Conservation (phyloP, 495 filamentous ascomycete genomes). For the Chlorociboria aeruginascens region DNA sequence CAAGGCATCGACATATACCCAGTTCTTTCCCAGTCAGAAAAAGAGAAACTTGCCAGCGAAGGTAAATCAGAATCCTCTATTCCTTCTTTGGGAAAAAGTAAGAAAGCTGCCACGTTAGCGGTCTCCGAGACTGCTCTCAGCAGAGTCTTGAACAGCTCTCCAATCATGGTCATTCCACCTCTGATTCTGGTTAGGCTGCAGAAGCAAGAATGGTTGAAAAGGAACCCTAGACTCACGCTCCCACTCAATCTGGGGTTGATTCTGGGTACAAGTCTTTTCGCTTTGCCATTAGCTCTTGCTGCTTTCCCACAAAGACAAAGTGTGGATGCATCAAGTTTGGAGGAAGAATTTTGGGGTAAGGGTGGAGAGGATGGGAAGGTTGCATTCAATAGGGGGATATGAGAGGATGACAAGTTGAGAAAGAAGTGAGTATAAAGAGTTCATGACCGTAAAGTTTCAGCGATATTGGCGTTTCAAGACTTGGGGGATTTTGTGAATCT, state of each 20-base stretch:
- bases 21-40: conserved; percentile 45
- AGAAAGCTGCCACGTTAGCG: conserved; percentile 74
- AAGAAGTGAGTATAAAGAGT: no score
- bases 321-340: conserved; percentile 57
- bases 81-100: conserved; percentile 67
- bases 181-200: conserved; percentile 75
- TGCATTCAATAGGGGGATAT: conserved; percentile 88
- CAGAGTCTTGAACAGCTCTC: conserved; percentile 83
- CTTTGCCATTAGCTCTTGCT: conserved; percentile 73
- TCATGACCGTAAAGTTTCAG: no score
- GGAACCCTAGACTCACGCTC: conserved; percentile 55
- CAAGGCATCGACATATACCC: conserved; percentile 92
- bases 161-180: conserved; percentile 92
- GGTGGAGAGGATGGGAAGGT: conserved; percentile 68
- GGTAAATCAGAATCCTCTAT: conserved; percentile 46
- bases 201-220: conserved; percentile 59
- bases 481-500: no score
- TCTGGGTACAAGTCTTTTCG: conserved; percentile 67
- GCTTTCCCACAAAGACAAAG: conserved; percentile 87
- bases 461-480: no score
- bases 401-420: conserved; percentile 5
- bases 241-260: conserved; percentile 81
- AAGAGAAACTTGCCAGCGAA: conserved; percentile 35
- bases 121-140: conserved; percentile 85
- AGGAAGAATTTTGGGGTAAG: conserved; percentile 68